Conservation (phyloP, 2,329 filamentous ascomycete genomes). For the Fusarium solani-melongenae region DNA sequence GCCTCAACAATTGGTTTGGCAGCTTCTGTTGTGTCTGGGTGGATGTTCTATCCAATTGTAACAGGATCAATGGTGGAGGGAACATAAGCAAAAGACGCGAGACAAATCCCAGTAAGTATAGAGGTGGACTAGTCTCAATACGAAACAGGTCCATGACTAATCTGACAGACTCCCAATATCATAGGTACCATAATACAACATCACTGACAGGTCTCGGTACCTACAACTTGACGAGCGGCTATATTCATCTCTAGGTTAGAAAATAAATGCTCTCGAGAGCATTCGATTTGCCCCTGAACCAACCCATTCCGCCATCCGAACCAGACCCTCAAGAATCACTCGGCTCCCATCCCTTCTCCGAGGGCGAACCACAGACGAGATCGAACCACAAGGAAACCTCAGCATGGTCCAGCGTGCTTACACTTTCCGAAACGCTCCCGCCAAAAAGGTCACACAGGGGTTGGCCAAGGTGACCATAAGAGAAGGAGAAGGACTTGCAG, state of each 20-base stretch:
- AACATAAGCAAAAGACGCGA: not conserved
- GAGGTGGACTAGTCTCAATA: not conserved
- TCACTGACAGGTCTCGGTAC: too few relatives aligned
- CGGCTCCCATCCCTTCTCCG: not conserved
- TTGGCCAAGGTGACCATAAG: not conserved
- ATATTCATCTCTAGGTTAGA: not conserved
- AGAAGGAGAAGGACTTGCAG: not conserved
- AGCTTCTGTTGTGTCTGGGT: not conserved
- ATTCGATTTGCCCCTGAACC: not conserved
- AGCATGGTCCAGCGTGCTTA: not conserved
- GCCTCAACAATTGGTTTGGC: not conserved
- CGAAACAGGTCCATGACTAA: not conserved
- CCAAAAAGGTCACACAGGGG: not conserved
- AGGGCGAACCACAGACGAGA: not conserved
- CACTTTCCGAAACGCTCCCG: not conserved
- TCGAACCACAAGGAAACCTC: not conserved
- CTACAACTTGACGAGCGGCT: not conserved
- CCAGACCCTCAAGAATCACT: not conserved
- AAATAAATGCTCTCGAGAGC: not conserved
- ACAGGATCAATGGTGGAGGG: not conserved
- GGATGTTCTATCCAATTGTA: not conserved
- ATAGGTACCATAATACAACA: not conserved
- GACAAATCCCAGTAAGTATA: not conserved
- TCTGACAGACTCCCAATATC: not conserved
- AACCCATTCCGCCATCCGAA: not conserved